Evolutionary conservation across 306 rosid genomes (phyloP).

Genomic region (Cercis canadensis): DNA sequence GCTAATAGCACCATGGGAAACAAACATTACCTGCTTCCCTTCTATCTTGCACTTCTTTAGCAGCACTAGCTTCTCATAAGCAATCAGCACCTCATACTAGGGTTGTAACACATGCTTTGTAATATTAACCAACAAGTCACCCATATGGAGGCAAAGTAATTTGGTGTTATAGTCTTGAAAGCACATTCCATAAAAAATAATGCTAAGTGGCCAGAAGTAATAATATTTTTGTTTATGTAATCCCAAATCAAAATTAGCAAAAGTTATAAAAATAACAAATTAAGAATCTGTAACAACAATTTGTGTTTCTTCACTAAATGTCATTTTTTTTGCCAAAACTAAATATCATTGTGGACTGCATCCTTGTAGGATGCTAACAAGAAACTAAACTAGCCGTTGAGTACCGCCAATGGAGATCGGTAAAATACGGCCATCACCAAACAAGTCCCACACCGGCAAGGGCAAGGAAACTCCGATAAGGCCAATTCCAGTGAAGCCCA

Average conservation of each 20-base stretch:
- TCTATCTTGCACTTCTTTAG: conserved; percentile 44
- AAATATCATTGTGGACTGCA: conserved; percentile 1
- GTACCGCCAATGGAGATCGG: too few relatives aligned
- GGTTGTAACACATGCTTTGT: conserved; percentile 55
- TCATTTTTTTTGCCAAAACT: too few relatives aligned
- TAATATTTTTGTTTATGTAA: conserved; percentile 4
- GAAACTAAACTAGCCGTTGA: background rate
- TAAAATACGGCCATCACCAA: too few relatives aligned
- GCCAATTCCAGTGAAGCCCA: too few relatives aligned
- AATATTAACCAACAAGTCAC: conserved; percentile 54
- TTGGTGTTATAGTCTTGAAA: conserved; percentile 19
- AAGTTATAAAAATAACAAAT: background rate
- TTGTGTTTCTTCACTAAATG: background rate
- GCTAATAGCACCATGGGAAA: background rate
- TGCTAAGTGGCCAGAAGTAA: background rate
- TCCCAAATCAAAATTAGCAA: conserved; percentile 25
- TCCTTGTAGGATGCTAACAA: background rate
- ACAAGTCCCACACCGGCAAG: too few relatives aligned
- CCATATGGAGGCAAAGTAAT: conserved; percentile 36
- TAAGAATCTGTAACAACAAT: conserved; percentile 1
- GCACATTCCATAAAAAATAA: background rate
- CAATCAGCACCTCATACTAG: conserved; percentile 46
- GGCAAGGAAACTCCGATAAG: too few relatives aligned
- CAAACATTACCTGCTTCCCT: conserved; percentile 50
- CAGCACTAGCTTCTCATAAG: conserved; percentile 46